phyloP scores from a whole-genome alignment of 1,284 basidiomycete genomes.

The Caloboletus inedulis region DNA sequence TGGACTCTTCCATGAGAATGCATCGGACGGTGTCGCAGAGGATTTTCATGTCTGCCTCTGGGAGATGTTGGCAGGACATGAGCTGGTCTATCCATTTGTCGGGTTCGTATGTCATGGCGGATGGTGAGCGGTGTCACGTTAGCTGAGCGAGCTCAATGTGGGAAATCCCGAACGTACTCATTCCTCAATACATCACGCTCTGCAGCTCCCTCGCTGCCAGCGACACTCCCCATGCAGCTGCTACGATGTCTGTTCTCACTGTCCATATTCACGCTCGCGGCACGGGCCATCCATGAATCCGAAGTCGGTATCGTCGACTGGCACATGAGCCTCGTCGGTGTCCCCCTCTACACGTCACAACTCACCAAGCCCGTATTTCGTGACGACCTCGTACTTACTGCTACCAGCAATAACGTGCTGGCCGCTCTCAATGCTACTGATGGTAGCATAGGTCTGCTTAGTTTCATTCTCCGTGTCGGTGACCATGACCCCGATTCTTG shows the following conservation, averaged over 20 bases:
- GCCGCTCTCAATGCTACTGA: conserved; percentile 71
- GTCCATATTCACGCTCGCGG: conserved; percentile 8
- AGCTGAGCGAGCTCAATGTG: conserved; percentile 13
- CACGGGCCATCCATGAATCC: conserved; percentile 57
- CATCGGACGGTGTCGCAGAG: conserved; percentile 85
- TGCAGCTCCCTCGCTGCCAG: not conserved
- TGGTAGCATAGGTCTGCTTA: conserved; percentile 62
- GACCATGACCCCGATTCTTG: conserved; percentile 12
- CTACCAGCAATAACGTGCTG: conserved; percentile 76
- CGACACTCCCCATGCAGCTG: conserved; percentile 17
- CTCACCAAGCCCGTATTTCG: conserved; percentile 59
- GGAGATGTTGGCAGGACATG: conserved; percentile 81
- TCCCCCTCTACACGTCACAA: conserved; percentile 51
- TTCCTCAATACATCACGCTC: conserved; percentile 1
- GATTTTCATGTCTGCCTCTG: conserved; percentile 87
- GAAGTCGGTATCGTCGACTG: conserved; percentile 86
- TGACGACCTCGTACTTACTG: conserved; percentile 57
- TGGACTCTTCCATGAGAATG: conserved; percentile 90
- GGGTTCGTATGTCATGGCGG: conserved; percentile 44
- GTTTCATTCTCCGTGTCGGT: not conserved
- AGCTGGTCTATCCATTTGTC: conserved; percentile 80
- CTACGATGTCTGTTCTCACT: conserved; percentile 18
- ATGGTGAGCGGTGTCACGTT: not conserved
- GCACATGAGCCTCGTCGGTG: conserved; percentile 74
- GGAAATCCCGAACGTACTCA: conserved; percentile 12